Percentiles rank a stretch among this genome's conserved stretches.
Evolutionary conservation across 352 stramenopile genomes (phyloP).

Genomic region (Phytopythium montanum): DNA sequence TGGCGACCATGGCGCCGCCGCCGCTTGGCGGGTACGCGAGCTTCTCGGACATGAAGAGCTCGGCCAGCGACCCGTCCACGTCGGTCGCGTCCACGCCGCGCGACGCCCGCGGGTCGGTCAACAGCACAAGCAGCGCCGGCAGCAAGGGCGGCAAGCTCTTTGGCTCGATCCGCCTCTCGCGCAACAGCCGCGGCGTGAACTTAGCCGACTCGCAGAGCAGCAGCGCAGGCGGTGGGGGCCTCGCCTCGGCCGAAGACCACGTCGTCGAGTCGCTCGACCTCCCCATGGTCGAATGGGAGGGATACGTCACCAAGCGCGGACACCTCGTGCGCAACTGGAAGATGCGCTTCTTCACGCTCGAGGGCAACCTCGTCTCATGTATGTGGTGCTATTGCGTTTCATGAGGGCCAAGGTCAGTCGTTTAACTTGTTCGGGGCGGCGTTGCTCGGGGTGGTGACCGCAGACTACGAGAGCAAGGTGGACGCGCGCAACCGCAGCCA

Average conservation of each 20-base stretch:
- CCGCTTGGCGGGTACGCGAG: conserved; percentile 10
- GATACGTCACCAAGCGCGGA: conserved; percentile 87
- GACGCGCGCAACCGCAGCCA: conserved; percentile 84
- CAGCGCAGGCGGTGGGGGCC: conserved; percentile 5
- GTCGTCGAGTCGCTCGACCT: conserved; percentile 78
- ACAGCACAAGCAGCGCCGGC: conserved; percentile 40
- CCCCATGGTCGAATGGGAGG: conserved; percentile 87
- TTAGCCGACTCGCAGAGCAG: conserved; percentile 11
- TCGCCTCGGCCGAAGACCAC: conserved; percentile 36
- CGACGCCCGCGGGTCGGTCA: conserved; percentile 20
- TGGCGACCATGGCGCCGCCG: conserved; percentile 35
- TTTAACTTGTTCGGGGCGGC: neutral
- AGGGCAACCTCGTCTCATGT: conserved; percentile 85
- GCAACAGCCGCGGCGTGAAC: conserved; percentile 33
- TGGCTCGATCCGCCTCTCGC: conserved; percentile 43
- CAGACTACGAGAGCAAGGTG: conserved; percentile 88
- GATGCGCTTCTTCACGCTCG: conserved; percentile 83
- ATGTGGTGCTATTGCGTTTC: conserved; percentile 19
- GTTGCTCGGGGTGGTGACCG: no score
- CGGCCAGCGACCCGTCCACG: conserved; percentile 1
- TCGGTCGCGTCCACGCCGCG: conserved; percentile 2
- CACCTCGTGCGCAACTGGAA: conserved; percentile 90
- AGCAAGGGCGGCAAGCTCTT: conserved; percentile 49
- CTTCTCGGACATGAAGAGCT: conserved; percentile 7
- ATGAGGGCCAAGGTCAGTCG: no score